Percentiles rank a stretch among this genome's conserved stretches.
Conservation (phyloP, 1,284 basidiomycete species). For the Inonotus hispidus region DNA sequence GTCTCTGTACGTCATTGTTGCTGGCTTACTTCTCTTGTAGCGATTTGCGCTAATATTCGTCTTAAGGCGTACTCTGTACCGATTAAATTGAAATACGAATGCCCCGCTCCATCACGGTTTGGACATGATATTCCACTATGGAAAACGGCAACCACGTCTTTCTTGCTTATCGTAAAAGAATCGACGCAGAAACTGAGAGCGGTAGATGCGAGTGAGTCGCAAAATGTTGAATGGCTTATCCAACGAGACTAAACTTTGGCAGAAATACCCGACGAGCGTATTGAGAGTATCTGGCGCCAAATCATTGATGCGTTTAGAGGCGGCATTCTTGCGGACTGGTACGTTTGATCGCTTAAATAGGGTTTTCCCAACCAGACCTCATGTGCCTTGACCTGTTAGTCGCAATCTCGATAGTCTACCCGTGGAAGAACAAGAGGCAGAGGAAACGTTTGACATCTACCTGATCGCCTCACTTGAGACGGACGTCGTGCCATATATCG, state of each 20-base stretch:
- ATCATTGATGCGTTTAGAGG: conserved; percentile 82
- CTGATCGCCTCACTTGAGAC: conserved; percentile 77
- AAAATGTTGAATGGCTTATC: background rate
- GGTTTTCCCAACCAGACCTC: background rate
- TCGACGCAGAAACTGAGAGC: conserved; percentile 45
- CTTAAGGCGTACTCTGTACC: conserved; percentile 81
- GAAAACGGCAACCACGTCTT: conserved; percentile 81
- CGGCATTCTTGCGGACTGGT: conserved; percentile 84
- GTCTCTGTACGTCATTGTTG: conserved; percentile 57
- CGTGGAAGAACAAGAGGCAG: conserved; percentile 63
- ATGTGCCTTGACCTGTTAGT: conserved; percentile 29
- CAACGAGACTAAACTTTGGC: conserved; percentile 3
- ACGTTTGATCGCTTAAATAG: conserved; percentile 23
- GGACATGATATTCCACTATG: conserved; percentile 84
- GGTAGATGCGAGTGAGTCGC: conserved; percentile 40
- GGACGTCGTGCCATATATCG: conserved; percentile 74
- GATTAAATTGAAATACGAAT: conserved; percentile 92
- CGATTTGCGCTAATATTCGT: background rate
- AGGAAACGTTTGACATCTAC: conserved; percentile 85
- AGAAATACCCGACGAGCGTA: conserved; percentile 55
- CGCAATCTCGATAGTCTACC: conserved; percentile 49
- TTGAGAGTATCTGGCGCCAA: conserved; percentile 81
- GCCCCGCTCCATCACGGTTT: conserved; percentile 81
- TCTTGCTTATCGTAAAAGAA: conserved; percentile 65
- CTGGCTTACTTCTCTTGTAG: background rate